Evolutionary conservation across 306 rosid genomes (phyloP), one percentile per base, ranked within the genome.

Genomic region (Quercus parvula): DNA sequence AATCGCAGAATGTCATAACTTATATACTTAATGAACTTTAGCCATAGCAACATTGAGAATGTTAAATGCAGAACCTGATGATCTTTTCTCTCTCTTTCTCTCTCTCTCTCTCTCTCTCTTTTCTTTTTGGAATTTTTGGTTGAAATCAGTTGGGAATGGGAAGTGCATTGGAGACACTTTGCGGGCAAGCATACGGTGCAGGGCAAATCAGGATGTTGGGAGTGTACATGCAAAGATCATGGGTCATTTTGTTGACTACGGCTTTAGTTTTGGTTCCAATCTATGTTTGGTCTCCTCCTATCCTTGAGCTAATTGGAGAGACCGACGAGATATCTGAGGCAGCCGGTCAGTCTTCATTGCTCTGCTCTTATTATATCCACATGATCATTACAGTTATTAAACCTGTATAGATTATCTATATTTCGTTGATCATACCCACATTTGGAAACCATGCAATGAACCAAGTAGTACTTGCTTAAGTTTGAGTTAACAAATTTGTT

Each of bases 181-280:
- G 93, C 69, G 95, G 97, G 63, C 95, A 92, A 87, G 97, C 97
- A 77, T 92, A 38, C 3, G 97, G 97, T 78, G 97, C 95, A 11
- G 92, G 97, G 0, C 85, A 86, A 44, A 54, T 75, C 19, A 85
- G 91, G 41, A 90, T 87, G 97, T 58, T 92, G 11, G 97, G 97
- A 0, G 87, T 92, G 68, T 92, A 90, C 92, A 89, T 92, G 95
- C 97, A 92, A 81, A 83, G 95, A 81, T 92, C 97, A n/a, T 92
- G 95, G 95, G 56, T 92, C 69, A 92, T 92, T 57, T 77, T 92
- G 84, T 49, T 90, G 73, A 69, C 71, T 2, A 80, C 92, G 12
- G 88, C 93, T 46, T 5, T 74, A 57, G 0, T 82, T 46, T 64
- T 92, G 83, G 74, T 85, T 3, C 97, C 93, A 9, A 0, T 92